Conservation (phyloP, 352 stramenopile genomes). For the Phytophthora hybrid region DNA sequence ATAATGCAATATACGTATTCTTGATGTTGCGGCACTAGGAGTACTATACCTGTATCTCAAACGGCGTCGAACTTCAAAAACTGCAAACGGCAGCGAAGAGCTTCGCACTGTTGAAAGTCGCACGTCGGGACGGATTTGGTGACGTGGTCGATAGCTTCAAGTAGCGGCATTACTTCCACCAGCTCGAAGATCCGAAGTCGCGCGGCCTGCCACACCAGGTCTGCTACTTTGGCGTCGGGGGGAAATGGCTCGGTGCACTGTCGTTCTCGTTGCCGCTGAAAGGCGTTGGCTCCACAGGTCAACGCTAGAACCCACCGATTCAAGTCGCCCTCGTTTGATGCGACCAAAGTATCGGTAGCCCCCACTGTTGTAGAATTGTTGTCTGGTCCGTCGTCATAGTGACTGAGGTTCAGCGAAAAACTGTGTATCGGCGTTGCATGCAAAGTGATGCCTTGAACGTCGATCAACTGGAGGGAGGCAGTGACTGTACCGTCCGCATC, state of each 20-base stretch:
- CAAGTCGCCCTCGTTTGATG: slow-evolving; percentile 16
- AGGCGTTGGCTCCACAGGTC: slow-evolving; percentile 49
- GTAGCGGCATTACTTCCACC: slow-evolving; percentile 17
- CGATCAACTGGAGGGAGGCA: slow-evolving; percentile 3
- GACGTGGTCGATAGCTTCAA: slow-evolving; percentile 29
- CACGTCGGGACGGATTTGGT: slow-evolving; percentile 7
- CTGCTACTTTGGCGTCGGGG: slow-evolving; percentile 12
- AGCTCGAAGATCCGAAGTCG: slow-evolving; percentile 60
- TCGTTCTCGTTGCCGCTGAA: slow-evolving; percentile 47
- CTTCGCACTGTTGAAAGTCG: slow-evolving; percentile 17
- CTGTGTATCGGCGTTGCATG: slow-evolving; percentile 1
- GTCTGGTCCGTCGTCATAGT: neutral
- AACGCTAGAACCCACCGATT: slow-evolving; percentile 49
- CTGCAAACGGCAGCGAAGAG: slow-evolving; percentile 10
- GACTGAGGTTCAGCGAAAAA: slow-evolving; percentile 23
- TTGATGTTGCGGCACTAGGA: no score
- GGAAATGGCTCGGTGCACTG: neutral
- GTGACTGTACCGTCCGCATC: neutral
- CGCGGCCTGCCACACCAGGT: slow-evolving; percentile 54
- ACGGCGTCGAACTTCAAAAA: slow-evolving; percentile 9
- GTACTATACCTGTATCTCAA: no score
- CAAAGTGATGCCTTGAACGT: slow-evolving; percentile 22
- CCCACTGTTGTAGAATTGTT: slow-evolving; percentile 8
- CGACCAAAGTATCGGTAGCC: slow-evolving; percentile 8
- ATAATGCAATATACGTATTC: no score